phyloP scores from a whole-genome alignment of 2,329 filamentous ascomycete species.

The Cladosporium sp. region DNA sequence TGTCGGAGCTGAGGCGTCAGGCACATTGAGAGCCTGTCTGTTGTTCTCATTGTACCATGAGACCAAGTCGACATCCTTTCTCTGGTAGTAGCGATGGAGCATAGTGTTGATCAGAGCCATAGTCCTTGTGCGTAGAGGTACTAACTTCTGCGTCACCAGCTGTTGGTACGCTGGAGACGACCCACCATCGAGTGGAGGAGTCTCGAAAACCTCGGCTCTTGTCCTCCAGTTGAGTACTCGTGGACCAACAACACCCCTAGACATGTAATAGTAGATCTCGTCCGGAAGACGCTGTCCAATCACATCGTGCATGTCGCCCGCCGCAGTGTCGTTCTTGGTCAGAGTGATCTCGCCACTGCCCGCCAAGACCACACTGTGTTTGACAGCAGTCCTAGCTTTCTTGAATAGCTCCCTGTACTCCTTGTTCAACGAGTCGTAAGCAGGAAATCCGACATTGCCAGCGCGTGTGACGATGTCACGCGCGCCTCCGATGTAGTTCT shows the following conservation, averaged over 20 bases:
- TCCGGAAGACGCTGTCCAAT: constrained; percentile 84
- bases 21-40: constrained; percentile 42
- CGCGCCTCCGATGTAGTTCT: constrained; percentile 65
- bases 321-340: constrained; percentile 67
- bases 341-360: constrained; percentile 73
- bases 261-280: constrained; percentile 87
- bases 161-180: constrained; percentile 75
- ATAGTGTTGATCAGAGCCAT: constrained; percentile 74
- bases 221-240: constrained; percentile 79
- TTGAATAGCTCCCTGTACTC: constrained; percentile 83
- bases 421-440: constrained; percentile 70
- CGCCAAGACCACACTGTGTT: constrained; percentile 80
- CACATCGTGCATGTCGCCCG: constrained; percentile 82
- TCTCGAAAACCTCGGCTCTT: constrained; percentile 70
- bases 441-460: constrained; percentile 65
- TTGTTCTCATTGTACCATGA: constrained; percentile 79
- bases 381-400: constrained; percentile 77
- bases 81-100: constrained; percentile 77
- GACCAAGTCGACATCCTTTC: constrained; percentile 70
- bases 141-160: constrained; percentile 70
- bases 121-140: constrained; percentile 69
- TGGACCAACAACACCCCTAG: constrained; percentile 73
- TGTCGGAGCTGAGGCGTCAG: constrained; percentile 18
- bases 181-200: constrained; percentile 81
- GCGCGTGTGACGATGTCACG: constrained; percentile 67